These are phyloP conservation scores for Secale cereale DNA, from an alignment of 176 grass and related monocot species.

Conservation along the genomic window DNA sequence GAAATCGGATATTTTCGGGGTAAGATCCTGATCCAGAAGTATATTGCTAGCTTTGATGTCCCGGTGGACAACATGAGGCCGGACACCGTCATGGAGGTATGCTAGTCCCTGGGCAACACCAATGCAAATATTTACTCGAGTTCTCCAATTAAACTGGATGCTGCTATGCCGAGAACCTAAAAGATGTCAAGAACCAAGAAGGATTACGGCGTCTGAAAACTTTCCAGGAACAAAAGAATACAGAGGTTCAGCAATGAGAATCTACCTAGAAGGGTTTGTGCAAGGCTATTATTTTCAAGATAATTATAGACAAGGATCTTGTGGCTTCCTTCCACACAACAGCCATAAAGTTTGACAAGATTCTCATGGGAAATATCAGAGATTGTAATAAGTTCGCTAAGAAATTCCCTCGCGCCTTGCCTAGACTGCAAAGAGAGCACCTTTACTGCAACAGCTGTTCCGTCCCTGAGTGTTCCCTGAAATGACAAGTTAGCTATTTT, in stretches of 20 bases:
- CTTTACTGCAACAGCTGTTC: conserved; percentile 72
- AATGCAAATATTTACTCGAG: conserved; percentile 60
- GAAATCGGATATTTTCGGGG: conserved; percentile 76
- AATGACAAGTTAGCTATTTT: conserved; percentile 22
- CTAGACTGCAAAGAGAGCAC: conserved; percentile 64
- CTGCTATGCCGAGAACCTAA: conserved; percentile 50
- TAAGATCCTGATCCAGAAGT: conserved; percentile 60
- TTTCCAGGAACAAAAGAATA: not conserved
- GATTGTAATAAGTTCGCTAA: conserved; percentile 55
- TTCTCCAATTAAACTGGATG: conserved; percentile 66
- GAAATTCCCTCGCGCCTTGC: conserved; percentile 70
- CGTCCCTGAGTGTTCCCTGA: conserved; percentile 64
- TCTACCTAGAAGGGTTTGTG: conserved; percentile 66
- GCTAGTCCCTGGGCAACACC: conserved; percentile 62
- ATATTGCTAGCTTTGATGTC: conserved; percentile 88
- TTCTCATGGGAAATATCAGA: conserved; percentile 62
- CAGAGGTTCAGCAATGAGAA: not conserved
- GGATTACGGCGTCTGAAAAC: not conserved
- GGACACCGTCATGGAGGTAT: conserved; percentile 54
- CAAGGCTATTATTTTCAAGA: conserved; percentile 79
- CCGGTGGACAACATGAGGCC: conserved; percentile 67
- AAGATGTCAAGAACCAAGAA: conserved; percentile 13
- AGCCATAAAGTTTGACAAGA: conserved; percentile 68
- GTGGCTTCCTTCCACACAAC: conserved; percentile 65
- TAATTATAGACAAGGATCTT: conserved; percentile 76